A percentile compares a stretch with the other conserved stretches of the same genome.
Conservation (phyloP, 805 yeast genomes). For the Wickerhamiella bombiphila region DNA sequence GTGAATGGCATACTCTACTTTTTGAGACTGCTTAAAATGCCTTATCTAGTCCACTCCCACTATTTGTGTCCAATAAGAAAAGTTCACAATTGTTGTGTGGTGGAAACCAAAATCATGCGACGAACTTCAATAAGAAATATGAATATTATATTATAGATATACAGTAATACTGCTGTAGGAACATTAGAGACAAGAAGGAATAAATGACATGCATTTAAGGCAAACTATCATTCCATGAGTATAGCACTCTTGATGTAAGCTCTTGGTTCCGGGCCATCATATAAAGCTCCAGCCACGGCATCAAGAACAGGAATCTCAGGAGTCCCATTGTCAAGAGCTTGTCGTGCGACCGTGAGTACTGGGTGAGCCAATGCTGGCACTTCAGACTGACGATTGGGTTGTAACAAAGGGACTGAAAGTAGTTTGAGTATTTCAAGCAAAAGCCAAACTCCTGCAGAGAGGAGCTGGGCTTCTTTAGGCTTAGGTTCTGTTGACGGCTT, state of each 20-base stretch:
- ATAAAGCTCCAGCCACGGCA: conserved; percentile 11
- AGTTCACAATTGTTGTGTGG: not conserved
- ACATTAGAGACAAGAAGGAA: not conserved
- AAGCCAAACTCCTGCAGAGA: conserved; percentile 14
- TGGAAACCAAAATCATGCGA: not conserved
- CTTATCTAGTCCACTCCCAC: no score
- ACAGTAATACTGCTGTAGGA: no score
- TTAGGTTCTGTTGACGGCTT: no score
- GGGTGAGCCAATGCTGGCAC: conserved; percentile 2
- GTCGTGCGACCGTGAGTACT: conserved; percentile 6
- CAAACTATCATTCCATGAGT: not conserved
- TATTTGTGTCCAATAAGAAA: no score
- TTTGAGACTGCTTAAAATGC: no score
- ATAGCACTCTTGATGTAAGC: conserved; percentile 2
- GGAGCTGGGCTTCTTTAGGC: not conserved
- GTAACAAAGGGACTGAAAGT: conserved; percentile 13
- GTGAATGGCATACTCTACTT: no score
- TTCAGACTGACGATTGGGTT: conserved; percentile 6
- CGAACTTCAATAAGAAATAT: not conserved
- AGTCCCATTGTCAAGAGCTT: not conserved
- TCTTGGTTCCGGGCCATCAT: conserved; percentile 6
- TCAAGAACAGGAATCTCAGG: conserved; percentile 4
- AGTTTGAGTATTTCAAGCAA: conserved; percentile 11
- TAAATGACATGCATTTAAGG: not conserved
- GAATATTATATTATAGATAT: not conserved